Base-by-base conservation (phyloP, 305 asterid genomes). In the Fraxinus albicans region DNA sequence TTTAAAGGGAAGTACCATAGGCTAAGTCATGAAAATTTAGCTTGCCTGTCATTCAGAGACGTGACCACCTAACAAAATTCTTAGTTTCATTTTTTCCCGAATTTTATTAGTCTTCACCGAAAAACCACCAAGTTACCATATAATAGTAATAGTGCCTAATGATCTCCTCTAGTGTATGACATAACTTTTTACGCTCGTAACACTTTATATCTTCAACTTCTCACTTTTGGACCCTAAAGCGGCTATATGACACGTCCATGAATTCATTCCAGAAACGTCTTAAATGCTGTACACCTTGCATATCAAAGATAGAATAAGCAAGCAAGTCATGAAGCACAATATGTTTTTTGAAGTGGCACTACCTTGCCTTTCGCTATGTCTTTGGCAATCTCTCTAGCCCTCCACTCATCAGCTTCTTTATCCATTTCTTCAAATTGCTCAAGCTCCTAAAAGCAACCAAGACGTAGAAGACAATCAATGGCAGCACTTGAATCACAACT, bases 351-450 rank as follows among this genome's bases (percentile, higher is more conserved):
- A 78, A 79, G 76, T 17, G 58, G 74, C 73, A 75, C 72, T 91
- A 96, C 99, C 99, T 93, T 96, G 85, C 76, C 83, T 79, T 89
- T 93, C 7, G 98, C 98, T 86, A 88, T 87, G 85, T 92, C 97
- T 88, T 96, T 94, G 82, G 98, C 98, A 36, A 89, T 91, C 91
- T 94, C 97, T 78, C 85, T 90, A 74, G 95, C 95, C 89, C 97
- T 92, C 98, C 98, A 96, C 86, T 96, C 98, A 91, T 96, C 97
- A 69, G 98, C 95, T 88, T 92, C 95, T 91, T 88, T 91, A 91
- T 96, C 97, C 79, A 87, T 81, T 85, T 88, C 87, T 47, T 90
- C 95, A 77, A 91, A 94, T 63, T 82, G 86, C 65, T 91, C 94
- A 10, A 78, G 87, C 92, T 93, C 97, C 99, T 96, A 83, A 72